Evolutionary conservation across 305 asterid species (phyloP).

Genomic region (Fraxinus nigra): DNA sequence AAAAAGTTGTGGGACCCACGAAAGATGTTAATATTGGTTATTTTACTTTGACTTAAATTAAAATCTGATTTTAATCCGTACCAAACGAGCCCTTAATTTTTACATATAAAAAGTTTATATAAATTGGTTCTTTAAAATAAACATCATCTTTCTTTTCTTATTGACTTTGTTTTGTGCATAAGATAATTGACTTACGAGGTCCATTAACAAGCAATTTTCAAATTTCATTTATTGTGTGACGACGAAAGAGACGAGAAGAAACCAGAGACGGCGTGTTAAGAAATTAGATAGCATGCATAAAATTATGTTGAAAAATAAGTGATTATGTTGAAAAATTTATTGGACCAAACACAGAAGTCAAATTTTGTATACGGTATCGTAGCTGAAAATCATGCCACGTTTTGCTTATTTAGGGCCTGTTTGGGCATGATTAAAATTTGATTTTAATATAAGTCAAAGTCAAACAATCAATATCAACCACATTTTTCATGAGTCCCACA

Average conservation of each 20-base stretch:
- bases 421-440: no score
- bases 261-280: not conserved
- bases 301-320: not conserved
- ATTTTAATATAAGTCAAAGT: no score
- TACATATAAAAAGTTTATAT: no score
- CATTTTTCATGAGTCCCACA: no score
- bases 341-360: not conserved
- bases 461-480: no score
- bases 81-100: no score
- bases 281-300: not conserved
- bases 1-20: no score
- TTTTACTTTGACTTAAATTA: no score
- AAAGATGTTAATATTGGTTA: no score
- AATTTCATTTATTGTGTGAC: not conserved
- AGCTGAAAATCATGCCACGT: not conserved
- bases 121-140: not conserved
- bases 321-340: not conserved
- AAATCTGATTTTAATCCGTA: no score
- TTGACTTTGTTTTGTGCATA: not conserved
- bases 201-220: not conserved
- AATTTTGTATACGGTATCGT: not conserved
- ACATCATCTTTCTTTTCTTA: not conserved
- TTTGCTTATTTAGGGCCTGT: not conserved
- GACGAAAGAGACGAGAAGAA: no score
- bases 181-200: not conserved